Evolutionary conservation across 169 alveolate genomes (phyloP).

Genomic region (Plasmodium ovale): DNA sequence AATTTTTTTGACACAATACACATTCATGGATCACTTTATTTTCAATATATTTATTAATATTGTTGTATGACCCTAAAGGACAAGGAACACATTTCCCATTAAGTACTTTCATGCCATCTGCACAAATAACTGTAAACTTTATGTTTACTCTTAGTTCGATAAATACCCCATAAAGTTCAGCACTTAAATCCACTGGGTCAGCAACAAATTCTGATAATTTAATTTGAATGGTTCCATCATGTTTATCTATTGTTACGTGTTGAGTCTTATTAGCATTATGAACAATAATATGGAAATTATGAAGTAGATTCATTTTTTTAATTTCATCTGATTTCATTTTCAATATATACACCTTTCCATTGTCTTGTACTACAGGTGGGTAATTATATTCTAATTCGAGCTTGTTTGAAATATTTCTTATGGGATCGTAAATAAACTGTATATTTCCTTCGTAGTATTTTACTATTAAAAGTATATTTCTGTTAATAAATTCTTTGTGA

Average conservation of each 20-base stretch:
- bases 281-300: slow-evolving; percentile 51
- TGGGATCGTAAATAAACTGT: slow-evolving; percentile 23
- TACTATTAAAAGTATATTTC: slow-evolving; percentile 54
- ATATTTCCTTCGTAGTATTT: slow-evolving; percentile 45
- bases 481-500: slow-evolving; percentile 40
- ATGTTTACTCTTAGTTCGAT: slow-evolving; percentile 57
- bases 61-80: slow-evolving; percentile 78
- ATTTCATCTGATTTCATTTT: slow-evolving; percentile 63
- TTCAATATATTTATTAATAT: slow-evolving; percentile 60
- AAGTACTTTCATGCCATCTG: slow-evolving; percentile 78
- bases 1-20: slow-evolving; percentile 78
- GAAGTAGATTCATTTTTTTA: slow-evolving; percentile 60
- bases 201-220: slow-evolving; percentile 68
- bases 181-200: slow-evolving; percentile 49
- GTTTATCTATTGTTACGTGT: slow-evolving; percentile 47
- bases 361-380: slow-evolving; percentile 50
- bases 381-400: slow-evolving; percentile 46
- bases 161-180: slow-evolving; percentile 73
- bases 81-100: slow-evolving; percentile 77
- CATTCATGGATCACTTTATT: slow-evolving; percentile 43
- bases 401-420: slow-evolving; percentile 27
- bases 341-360: slow-evolving; percentile 22
- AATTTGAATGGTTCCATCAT: slow-evolving; percentile 49
- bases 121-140: slow-evolving; percentile 76
- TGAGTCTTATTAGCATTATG: slow-evolving; percentile 52